Conservation (phyloP, 73 alveolate species). For the Symbiodinium pilosum region DNA sequence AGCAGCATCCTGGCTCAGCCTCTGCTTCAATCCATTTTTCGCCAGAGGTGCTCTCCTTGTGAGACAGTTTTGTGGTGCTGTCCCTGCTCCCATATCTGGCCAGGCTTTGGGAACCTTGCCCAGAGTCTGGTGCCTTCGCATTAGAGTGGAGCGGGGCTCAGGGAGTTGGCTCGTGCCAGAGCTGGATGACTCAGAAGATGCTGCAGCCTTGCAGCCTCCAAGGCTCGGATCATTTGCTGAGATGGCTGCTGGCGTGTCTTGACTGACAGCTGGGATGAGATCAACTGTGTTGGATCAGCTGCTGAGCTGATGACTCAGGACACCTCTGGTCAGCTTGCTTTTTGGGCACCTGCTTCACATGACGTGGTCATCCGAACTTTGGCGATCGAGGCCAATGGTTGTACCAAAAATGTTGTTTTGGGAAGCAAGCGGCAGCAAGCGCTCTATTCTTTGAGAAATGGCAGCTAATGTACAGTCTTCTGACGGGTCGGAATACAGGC, state of each 20-base stretch:
- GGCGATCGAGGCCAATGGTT: not conserved
- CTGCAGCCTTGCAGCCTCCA: not conserved
- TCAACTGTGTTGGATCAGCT: too few relatives aligned
- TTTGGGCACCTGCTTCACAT: not conserved
- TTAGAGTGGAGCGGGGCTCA: not conserved
- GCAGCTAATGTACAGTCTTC: too few relatives aligned
- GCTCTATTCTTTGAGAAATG: too few relatives aligned
- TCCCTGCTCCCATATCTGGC: too few relatives aligned
- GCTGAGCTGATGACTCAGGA: not conserved
- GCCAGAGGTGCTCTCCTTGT: not conserved
- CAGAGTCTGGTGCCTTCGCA: not conserved
- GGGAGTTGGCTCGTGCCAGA: not conserved
- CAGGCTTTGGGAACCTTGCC: not conserved
- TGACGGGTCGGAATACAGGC: too few relatives aligned
- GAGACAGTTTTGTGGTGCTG: not conserved
- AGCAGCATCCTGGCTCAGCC: not conserved
- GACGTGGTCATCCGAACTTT: not conserved
- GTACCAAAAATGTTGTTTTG: too few relatives aligned
- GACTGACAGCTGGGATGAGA: not conserved
- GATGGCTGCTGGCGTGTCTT: not conserved
- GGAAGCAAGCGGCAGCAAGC: too few relatives aligned
- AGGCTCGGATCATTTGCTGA: conserved; percentile 3
- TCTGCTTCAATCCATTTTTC: not conserved
- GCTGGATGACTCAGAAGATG: too few relatives aligned
- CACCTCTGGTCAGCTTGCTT: not conserved